Evolutionary conservation across 2,329 filamentous ascomycete species (phyloP).

Genomic region (Colletotrichum godetiae): DNA sequence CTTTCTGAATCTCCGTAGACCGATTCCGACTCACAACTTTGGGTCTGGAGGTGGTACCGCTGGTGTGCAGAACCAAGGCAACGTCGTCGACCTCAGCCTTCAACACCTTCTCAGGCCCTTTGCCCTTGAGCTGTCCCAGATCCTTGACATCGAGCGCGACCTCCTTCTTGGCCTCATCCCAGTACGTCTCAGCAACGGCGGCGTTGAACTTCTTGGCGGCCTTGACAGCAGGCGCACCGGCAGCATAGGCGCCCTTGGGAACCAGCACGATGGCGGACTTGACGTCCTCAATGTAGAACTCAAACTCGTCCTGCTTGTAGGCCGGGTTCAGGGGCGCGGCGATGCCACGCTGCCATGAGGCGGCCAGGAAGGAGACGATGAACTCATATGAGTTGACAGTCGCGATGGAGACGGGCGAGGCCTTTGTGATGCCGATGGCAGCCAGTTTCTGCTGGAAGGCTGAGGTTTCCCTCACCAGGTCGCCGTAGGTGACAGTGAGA

Average conservation of each 20-base stretch:
- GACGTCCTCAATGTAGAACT: slow-evolving; percentile 91
- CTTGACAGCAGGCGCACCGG: slow-evolving; percentile 77
- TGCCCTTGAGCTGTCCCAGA: slow-evolving; percentile 70
- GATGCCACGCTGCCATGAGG: slow-evolving; percentile 84
- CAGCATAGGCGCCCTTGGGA: slow-evolving; percentile 74
- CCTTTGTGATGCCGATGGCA: slow-evolving; percentile 74
- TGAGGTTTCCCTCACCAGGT: slow-evolving; percentile 73
- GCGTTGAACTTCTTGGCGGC: slow-evolving; percentile 84
- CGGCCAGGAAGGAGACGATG: slow-evolving; percentile 87
- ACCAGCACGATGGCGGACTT: slow-evolving; percentile 83
- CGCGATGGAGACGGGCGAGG: slow-evolving; percentile 83
- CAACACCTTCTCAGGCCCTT: slow-evolving; percentile 51
- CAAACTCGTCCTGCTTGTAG: slow-evolving; percentile 91
- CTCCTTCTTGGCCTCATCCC: slow-evolving; percentile 72
- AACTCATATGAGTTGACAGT: slow-evolving; percentile 89
- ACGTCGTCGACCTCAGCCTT: slow-evolving; percentile 78
- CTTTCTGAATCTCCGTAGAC: neutral
- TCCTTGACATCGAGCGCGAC: slow-evolving; percentile 85
- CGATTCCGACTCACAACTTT: slow-evolving; percentile 72
- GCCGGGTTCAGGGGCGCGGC: slow-evolving; percentile 89
- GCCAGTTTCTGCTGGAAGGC: slow-evolving; percentile 84
- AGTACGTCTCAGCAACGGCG: slow-evolving; percentile 89
- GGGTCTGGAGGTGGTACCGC: slow-evolving; percentile 85
- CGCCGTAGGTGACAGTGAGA: slow-evolving; percentile 76
- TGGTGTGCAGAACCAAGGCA: slow-evolving; percentile 84